Base-by-base conservation (phyloP, 805 yeast species). In the Pichia paraexigua region DNA sequence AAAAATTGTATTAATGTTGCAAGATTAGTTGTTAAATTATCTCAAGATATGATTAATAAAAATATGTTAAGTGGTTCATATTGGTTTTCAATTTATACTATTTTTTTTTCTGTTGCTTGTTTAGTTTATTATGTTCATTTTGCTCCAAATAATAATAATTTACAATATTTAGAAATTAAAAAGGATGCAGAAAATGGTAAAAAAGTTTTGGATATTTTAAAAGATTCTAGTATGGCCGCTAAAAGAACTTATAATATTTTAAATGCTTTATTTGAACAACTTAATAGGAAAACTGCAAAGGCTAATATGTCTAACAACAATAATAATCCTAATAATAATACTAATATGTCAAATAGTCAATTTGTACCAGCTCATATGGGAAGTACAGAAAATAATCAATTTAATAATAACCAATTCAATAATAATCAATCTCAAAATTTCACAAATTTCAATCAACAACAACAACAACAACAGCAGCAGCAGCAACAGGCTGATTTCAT, bases 11-110 rank as follows among this genome's bases (percentile, higher is more conserved):
- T 90, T 50, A 81, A 84, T 58, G 89, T 87, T 11, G 91, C 96
- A 0, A 74, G 94, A 52, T 80, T 85, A 60, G 95, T 87, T 28
- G 90, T 90, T 18, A 82, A 83, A 59, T 65, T 88, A 51, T 89
- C 96, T 0, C 81, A 85, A 58, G 89, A 85, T 61, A 80, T 90
- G 89, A 82, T 85, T 55, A 76, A 79, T 56, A 79, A 82, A 55
- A 75, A 83, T 52, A 73, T 87, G 65, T 70, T 90, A 41, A 79
- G 83, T 56, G 96, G 96, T 0, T 86, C 94, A 2, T 91, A 90
- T 63, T 89, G 96, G 96, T 90, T 88, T 63, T 82, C 94, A 8
- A 85, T 87, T 62, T 90, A 90, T 65, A 87, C 96, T 0, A 84
- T 90, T 6, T 90, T 89, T 64, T 88, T 87, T 68, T 83, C 95